Percentiles rank a stretch among this genome's conserved stretches.
Evolutionary conservation across 192 early-diverging fungal genomes (phyloP).

Genomic region (Coemansia sp.): DNA sequence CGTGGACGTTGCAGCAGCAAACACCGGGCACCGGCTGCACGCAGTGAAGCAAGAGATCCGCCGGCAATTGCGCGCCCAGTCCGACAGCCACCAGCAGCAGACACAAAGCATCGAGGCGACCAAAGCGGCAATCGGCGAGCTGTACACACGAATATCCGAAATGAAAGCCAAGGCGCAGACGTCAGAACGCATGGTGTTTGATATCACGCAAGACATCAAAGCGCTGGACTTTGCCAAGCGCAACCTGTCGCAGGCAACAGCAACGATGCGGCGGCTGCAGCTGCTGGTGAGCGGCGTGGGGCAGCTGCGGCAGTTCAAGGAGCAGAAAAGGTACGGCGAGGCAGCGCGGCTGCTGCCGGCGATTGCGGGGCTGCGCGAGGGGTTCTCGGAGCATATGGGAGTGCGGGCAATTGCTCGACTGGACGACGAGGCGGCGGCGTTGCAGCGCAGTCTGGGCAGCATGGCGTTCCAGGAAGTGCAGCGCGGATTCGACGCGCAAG

Average conservation of each 20-base stretch:
- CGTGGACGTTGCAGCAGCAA: slow-evolving; percentile 65
- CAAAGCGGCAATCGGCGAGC: slow-evolving; percentile 63
- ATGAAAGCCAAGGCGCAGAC: slow-evolving; percentile 83
- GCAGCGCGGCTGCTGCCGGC: slow-evolving; percentile 79
- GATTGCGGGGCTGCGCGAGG: slow-evolving; percentile 71
- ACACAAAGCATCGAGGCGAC: slow-evolving; percentile 67
- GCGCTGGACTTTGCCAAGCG: slow-evolving; percentile 91
- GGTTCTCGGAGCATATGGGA: slow-evolving; percentile 71
- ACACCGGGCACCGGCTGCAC: slow-evolving; percentile 60
- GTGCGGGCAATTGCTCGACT: slow-evolving; percentile 76
- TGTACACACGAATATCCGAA: slow-evolving; percentile 77
- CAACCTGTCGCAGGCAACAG: slow-evolving; percentile 80
- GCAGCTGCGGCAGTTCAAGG: slow-evolving; percentile 66
- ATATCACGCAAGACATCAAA: slow-evolving; percentile 96
- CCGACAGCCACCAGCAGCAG: slow-evolving; percentile 60
- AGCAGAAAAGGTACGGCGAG: slow-evolving; percentile 73
- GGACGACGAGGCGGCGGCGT: slow-evolving; percentile 57
- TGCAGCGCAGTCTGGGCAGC: slow-evolving; percentile 64
- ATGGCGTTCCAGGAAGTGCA: slow-evolving; percentile 77
- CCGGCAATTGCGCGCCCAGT: slow-evolving; percentile 70
- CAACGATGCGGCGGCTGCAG: slow-evolving; percentile 79
- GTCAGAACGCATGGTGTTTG: slow-evolving; percentile 85
- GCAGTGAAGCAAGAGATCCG: slow-evolving; percentile 66
- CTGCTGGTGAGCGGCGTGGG: slow-evolving; percentile 80
- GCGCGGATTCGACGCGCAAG: slow-evolving; percentile 65